phyloP scores from a whole-genome alignment of 495 filamentous ascomycete genomes.

The Cercophora scortea region DNA sequence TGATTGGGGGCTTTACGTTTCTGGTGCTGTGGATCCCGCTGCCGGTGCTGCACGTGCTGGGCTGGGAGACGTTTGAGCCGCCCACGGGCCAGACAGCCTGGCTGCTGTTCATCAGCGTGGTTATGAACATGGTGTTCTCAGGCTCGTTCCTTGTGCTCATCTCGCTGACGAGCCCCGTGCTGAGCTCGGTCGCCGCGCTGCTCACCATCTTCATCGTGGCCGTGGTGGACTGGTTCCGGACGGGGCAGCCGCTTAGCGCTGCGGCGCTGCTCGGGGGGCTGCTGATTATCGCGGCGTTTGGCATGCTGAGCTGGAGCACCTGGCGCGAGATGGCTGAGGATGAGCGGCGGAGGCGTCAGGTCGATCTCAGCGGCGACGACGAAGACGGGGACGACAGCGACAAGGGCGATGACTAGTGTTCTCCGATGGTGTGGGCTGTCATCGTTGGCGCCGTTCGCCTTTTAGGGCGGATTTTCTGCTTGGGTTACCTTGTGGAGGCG shows the following conservation, averaged over 20 bases:
- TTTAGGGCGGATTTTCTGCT: too few relatives aligned
- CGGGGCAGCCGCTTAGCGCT: constrained; percentile 61
- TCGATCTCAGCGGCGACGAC: constrained; percentile 16
- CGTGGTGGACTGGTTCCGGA: constrained; percentile 78
- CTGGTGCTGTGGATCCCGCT: constrained; percentile 86
- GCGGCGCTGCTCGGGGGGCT: constrained; percentile 76
- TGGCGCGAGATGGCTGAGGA: constrained; percentile 90
- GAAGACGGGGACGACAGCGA: constrained; percentile 10
- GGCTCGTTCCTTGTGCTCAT: constrained; percentile 93
- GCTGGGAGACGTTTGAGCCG: constrained; percentile 73
- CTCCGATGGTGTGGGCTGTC: too few relatives aligned
- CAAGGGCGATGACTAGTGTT: constrained; percentile 3
- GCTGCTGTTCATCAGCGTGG: constrained; percentile 70
- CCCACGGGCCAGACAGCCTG: constrained; percentile 68
- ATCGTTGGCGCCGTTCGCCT: too few relatives aligned
- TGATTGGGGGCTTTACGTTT: constrained; percentile 80
- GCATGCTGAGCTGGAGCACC: constrained; percentile 80
- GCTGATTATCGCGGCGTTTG: constrained; percentile 79
- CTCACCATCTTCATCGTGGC: constrained; percentile 96
- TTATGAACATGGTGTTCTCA: constrained; percentile 83
- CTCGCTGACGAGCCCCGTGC: constrained; percentile 81
- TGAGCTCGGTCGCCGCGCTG: constrained; percentile 84
- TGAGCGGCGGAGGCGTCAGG: constrained; percentile 43
- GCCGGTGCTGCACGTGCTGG: constrained; percentile 69
- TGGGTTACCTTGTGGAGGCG: too few relatives aligned